A percentile compares a stretch with the other conserved stretches of the same genome.
Evolutionary conservation across 2,329 filamentous ascomycete species (phyloP).

Genomic region (Bipolaris oryzae): DNA sequence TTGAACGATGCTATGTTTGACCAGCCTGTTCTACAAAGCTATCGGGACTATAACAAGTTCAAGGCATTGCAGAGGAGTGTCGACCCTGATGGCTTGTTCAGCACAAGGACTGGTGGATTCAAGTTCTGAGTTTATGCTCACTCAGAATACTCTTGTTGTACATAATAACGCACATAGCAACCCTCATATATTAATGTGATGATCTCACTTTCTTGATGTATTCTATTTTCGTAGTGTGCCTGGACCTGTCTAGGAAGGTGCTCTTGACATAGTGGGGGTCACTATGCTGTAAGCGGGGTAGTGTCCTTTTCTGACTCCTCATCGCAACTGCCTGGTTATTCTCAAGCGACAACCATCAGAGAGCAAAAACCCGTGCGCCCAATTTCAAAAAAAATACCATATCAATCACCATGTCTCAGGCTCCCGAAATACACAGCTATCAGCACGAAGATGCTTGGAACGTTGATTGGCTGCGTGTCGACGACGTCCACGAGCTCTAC

Average conservation of each 20-base stretch:
- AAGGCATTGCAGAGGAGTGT: conserved; percentile 27
- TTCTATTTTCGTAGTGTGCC: not conserved
- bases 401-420: conserved; percentile 18
- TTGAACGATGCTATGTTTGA: conserved; percentile 33
- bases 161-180: not conserved
- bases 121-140: conserved; percentile 21
- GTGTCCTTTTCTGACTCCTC: conserved; percentile 8
- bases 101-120: conserved; percentile 28
- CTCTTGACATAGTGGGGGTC: conserved; percentile 8
- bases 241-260: conserved; percentile 11
- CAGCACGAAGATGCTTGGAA: conserved; percentile 46
- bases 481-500: conserved; percentile 45
- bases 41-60: conserved; percentile 27
- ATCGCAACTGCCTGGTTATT: not conserved
- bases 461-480: conserved; percentile 38
- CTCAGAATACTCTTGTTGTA: not conserved
- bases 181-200: not conserved
- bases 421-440: conserved; percentile 31
- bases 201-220: not conserved
- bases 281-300: conserved; percentile 20
- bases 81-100: conserved; percentile 30
- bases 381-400: not conserved
- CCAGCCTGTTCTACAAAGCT: conserved; percentile 29
- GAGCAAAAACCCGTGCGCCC: not conserved
- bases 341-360: not conserved